Conservation (phyloP, 257 asterid genomes). For the Gynochthodes officinalis region DNA sequence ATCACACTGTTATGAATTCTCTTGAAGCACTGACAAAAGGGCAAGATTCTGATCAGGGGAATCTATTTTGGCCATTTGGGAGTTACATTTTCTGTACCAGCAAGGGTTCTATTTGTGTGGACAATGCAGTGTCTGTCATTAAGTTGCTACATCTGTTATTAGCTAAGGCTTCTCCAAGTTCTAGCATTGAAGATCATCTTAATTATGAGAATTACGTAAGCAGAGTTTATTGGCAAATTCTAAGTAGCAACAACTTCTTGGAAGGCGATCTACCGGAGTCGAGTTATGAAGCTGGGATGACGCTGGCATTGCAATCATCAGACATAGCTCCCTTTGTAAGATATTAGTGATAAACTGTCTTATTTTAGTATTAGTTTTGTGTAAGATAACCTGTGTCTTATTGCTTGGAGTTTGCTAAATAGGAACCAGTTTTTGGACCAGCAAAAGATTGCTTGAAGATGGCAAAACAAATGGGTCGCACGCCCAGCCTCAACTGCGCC, state of each 20-base stretch:
- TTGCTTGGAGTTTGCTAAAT: conserved; percentile 17
- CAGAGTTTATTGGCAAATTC: conserved; percentile 40
- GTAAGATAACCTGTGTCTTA: too few relatives aligned
- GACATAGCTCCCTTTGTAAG: conserved; percentile 53
- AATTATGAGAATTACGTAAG: conserved; percentile 45
- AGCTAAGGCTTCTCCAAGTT: conserved; percentile 36
- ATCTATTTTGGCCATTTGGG: conserved; percentile 69
- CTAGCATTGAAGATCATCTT: conserved; percentile 58
- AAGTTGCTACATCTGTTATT: conserved; percentile 56
- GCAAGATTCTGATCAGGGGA: conserved; percentile 20
- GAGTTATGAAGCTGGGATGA: conserved; percentile 68
- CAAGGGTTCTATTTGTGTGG: conserved; percentile 70
- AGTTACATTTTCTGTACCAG: conserved; percentile 74
- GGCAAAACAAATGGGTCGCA: conserved; percentile 64
- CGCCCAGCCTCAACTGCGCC: conserved; percentile 68
- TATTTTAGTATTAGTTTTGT: too few relatives aligned
- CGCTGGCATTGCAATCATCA: conserved; percentile 61
- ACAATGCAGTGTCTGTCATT: conserved; percentile 48
- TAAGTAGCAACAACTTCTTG: conserved; percentile 35
- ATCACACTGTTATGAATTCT: conserved; percentile 35
- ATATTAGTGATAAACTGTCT: not conserved
- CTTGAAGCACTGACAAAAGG: conserved; percentile 33
- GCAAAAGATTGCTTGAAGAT: conserved; percentile 52
- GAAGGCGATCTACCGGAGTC: conserved; percentile 42
- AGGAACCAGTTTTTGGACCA: conserved; percentile 48